Percentiles rank a stretch among this genome's conserved stretches.
phyloP scores from a whole-genome alignment of 179 eudicot genomes.

The Vitellaria paradoxa region DNA sequence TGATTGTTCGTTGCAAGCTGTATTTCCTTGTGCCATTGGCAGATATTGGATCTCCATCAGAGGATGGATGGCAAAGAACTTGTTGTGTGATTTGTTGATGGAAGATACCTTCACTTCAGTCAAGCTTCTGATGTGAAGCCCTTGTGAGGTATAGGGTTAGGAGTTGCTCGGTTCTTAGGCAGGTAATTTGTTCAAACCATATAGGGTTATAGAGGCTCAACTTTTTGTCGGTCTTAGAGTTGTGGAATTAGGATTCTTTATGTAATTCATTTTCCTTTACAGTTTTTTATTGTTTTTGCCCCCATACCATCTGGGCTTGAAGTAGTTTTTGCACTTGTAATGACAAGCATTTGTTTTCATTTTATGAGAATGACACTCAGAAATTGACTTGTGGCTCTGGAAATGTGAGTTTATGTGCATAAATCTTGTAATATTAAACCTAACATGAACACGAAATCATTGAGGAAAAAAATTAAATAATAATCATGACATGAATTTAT shows the following conservation, averaged over 20 bases:
- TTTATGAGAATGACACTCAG: background rate
- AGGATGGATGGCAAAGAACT: background rate
- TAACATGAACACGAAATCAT: no score
- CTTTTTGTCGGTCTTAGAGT: slow-evolving; percentile 8
- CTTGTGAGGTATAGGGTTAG: background rate
- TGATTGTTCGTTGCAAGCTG: background rate
- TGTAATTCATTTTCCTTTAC: background rate
- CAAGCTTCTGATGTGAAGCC: background rate
- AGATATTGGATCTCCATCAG: background rate
- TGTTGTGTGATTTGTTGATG: background rate
- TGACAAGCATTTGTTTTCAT: background rate
- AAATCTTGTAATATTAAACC: no score
- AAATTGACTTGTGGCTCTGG: no score
- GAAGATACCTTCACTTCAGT: background rate
- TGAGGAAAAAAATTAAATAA: no score
- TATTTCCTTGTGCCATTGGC: background rate
- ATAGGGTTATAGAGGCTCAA: background rate
- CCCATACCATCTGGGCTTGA: background rate
- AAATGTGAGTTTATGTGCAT: no score
- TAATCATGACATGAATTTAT: no score
- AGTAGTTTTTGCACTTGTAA: background rate
- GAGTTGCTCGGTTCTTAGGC: background rate
- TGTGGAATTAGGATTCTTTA: slow-evolving; percentile 2
- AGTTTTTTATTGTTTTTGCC: background rate
- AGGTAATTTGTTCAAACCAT: background rate